Conservation (phyloP, 192 early-diverging fungal genomes). For the Irineochytrium annulatum region DNA sequence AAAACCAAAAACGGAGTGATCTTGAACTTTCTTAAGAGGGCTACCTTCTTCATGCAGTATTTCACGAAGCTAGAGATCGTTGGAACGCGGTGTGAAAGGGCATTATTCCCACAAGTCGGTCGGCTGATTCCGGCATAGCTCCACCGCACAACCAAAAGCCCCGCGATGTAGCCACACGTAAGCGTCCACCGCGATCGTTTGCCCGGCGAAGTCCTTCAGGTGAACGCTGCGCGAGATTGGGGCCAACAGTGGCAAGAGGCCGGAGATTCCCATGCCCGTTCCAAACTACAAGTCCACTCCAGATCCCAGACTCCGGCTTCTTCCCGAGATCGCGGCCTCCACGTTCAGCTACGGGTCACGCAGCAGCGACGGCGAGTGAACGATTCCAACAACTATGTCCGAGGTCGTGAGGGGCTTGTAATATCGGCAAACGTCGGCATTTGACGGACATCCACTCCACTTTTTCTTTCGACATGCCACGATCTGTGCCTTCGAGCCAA, state of each 20-base stretch:
- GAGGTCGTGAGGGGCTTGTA: no score
- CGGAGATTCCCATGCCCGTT: conserved; percentile 96
- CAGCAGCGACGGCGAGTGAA: no score
- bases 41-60: conserved; percentile 73
- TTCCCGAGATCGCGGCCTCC: no score
- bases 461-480: no score
- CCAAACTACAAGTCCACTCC: no score
- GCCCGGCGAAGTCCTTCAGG: conserved; percentile 66
- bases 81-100: background rate
- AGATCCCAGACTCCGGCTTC: no score
- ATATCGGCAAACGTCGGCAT: no score
- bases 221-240: conserved; percentile 64
- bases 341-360: no score
- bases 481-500: no score
- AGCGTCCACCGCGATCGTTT: conserved; percentile 77
- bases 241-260: conserved; percentile 78
- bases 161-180: conserved; percentile 96
- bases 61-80: conserved; percentile 64
- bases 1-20: conserved; percentile 88
- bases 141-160: conserved; percentile 78
- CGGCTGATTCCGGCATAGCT: conserved; percentile 62
- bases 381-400: no score
- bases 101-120: conserved; percentile 58
- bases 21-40: conserved; percentile 65
- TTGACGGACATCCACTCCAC: no score